Conservation (phyloP, 1,284 basidiomycete genomes). For the Cryptococcus neoformans region DNA sequence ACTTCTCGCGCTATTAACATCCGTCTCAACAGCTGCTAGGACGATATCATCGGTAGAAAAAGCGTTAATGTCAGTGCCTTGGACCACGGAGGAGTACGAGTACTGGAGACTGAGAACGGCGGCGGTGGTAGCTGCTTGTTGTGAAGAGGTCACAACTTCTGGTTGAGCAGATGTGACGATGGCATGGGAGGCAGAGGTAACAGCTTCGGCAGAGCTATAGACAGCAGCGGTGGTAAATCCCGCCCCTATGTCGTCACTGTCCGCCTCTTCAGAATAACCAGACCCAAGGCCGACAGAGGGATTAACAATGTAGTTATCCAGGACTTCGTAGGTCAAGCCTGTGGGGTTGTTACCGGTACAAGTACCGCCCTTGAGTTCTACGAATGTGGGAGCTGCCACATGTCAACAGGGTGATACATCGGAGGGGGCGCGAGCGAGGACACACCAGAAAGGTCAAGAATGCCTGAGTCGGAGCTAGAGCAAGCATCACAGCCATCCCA, state of each 20-base stretch:
- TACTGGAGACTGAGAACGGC: not conserved
- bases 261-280: not conserved
- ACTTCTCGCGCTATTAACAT: too few species aligned
- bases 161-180: not conserved
- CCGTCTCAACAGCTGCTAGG: too few species aligned
- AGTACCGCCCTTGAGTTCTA: conserved; percentile 15
- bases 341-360: conserved; percentile 26
- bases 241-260: not conserved
- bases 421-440: not conserved
- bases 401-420: not conserved
- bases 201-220: not conserved
- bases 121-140: not conserved
- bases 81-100: not conserved
- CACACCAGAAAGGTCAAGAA: conserved; percentile 31
- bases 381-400: conserved; percentile 7
- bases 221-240: not conserved
- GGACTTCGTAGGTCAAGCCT: conserved; percentile 26
- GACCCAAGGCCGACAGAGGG: conserved; percentile 13
- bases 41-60: too few species aligned
- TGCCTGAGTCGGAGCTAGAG: conserved; percentile 8
- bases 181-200: not conserved
- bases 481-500: conserved; percentile 35
- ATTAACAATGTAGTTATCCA: conserved; percentile 21
- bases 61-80: too few species aligned
- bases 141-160: not conserved